phyloP scores from a whole-genome alignment of 2,329 filamentous ascomycete species.

The Albophoma yamanashiensis region DNA sequence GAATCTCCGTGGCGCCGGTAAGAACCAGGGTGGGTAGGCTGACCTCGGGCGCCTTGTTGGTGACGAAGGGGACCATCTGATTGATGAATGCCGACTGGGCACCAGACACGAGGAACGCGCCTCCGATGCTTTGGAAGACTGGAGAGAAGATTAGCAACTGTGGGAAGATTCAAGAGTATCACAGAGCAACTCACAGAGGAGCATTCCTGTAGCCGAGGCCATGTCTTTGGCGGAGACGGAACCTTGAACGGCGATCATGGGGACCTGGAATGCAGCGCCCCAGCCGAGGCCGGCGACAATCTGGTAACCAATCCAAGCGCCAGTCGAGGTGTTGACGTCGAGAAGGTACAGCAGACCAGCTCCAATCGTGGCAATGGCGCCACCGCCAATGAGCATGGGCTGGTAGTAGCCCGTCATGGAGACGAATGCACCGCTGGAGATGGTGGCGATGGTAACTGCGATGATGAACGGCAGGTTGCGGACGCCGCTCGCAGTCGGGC shows the following conservation, averaged over 20 bases:
- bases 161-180: neutral
- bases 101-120: slow-evolving; percentile 37
- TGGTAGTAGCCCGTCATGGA: slow-evolving; percentile 19
- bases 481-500: slow-evolving; percentile 28
- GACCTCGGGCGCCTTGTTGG: slow-evolving; percentile 23
- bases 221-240: slow-evolving; percentile 29
- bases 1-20: slow-evolving; percentile 45
- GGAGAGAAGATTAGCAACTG: slow-evolving; percentile 5
- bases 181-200: slow-evolving; percentile 25
- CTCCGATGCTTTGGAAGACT: slow-evolving; percentile 40
- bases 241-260: slow-evolving; percentile 3
- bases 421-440: neutral
- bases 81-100: slow-evolving; percentile 37
- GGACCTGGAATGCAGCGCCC: neutral
- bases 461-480: slow-evolving; percentile 32
- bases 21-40: slow-evolving; percentile 24
- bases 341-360: neutral
- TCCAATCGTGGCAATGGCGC: neutral
- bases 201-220: slow-evolving; percentile 33
- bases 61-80: slow-evolving; percentile 25
- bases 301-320: neutral
- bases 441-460: neutral
- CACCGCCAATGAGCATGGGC: slow-evolving; percentile 33
- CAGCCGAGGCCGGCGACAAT: neutral
- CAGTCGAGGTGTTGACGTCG: neutral